Base-by-base conservation (phyloP, 768 basidiomycete species). In the Lepiota brunneoincarnata region DNA sequence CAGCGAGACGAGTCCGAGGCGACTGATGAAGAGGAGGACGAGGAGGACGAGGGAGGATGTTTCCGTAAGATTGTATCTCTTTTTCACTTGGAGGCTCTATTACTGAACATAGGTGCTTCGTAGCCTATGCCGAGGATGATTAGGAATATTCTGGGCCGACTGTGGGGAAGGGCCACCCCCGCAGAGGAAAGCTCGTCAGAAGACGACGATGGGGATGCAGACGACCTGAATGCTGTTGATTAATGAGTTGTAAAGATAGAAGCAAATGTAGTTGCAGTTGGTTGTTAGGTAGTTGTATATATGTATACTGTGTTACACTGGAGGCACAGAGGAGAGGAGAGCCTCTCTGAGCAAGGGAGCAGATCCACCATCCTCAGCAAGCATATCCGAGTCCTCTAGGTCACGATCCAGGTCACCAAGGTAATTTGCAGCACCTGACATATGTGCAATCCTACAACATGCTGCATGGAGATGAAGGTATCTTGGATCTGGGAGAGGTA, bases 51-150 rank as follows among this genome's bases (percentile, higher is more conserved):
- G 2, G 79, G 72, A 71, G 6, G 71, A 68, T 1, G 70, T 79
- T 42, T 73, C 79, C 20, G 84, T 85, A 61, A 66, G 81, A 72
- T 11, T 10, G 1, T 58, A 12, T 54, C 10, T 36, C 10, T 11
- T 5, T 24, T 36, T 43, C 45, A 11, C 10, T 15, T 17, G 17
- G 12, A 41, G 54, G 17, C 3, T 21, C 24, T 59, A 21, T 49
- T 43, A 35, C 26, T 34, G 20, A 39, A 40, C 39, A 39, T 15
- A 24, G 34, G 10, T n/a, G n/a, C n/a, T 51, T 41, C 36, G 35
- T 55, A 88, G 86, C 77, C 83, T 2, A 69, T 89, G 62, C 84
- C 84, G 20, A 78, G 83, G 1, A 63, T 84, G 6, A 64, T 87
- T 1, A 73, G 83, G 10, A 84, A 82, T 60, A 67, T 89, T 6